Conservation (phyloP, 257 asterid species). For the Phtheirospermum japonicum region DNA sequence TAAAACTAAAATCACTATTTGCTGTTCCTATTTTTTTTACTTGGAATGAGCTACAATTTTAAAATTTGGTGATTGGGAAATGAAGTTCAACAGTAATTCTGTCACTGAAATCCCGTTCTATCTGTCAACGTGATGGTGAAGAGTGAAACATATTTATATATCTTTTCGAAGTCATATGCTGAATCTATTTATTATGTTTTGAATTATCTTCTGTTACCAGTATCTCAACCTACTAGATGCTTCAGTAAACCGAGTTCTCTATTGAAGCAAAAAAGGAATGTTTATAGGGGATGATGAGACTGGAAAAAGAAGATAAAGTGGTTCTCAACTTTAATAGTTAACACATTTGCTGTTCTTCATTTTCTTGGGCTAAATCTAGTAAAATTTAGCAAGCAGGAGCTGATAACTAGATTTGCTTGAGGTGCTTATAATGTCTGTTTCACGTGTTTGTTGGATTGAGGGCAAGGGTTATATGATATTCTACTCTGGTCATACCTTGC, state of each 20-base stretch:
- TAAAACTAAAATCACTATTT: constrained; percentile 37
- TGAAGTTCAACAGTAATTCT: constrained; percentile 9
- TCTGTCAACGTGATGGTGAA: constrained; percentile 8
- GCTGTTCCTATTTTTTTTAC: constrained; percentile 15
- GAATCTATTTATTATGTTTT: constrained; percentile 13
- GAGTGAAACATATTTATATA: constrained; percentile 5
- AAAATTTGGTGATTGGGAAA: constrained; percentile 6
- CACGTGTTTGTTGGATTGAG: no score
- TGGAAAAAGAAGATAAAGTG: constrained; percentile 14
- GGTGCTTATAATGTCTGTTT: no score
- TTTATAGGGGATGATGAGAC: constrained; percentile 5
- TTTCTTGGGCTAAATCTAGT: no score
- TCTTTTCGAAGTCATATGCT: neutral
- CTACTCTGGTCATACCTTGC: no score
- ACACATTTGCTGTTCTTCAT: no score
- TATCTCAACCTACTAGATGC: neutral
- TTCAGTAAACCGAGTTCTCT: constrained; percentile 6
- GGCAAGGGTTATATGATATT: no score
- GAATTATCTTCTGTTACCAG: constrained; percentile 1
- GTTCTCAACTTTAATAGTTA: no score
- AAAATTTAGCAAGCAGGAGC: no score
- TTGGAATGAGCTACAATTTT: constrained; percentile 16
- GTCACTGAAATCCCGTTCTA: neutral
- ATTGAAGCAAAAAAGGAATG: constrained; percentile 13
- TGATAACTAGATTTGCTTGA: no score